Conservation (phyloP, 106 monocot species). For the Platanthera zijinensis region DNA sequence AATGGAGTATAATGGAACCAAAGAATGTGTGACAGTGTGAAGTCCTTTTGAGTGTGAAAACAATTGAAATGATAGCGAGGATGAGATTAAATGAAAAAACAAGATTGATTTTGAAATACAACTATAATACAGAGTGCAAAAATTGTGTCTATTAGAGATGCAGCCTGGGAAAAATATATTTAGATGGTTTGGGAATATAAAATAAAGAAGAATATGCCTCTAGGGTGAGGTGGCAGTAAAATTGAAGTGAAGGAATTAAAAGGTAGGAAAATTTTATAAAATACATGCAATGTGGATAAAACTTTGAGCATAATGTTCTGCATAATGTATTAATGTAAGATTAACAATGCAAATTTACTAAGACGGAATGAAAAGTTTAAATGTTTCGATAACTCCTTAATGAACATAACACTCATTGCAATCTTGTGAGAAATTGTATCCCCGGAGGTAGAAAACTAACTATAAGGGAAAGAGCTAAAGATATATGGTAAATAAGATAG, state of each 20-base stretch:
- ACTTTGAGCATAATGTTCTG: neutral
- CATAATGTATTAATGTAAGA: neutral
- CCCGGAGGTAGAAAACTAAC: neutral
- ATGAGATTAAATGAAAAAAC: neutral
- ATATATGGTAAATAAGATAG: neutral
- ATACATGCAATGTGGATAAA: neutral
- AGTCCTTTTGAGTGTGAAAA: neutral
- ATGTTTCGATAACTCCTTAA: neutral
- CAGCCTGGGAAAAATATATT: neutral
- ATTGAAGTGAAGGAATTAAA: neutral
- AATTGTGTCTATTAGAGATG: neutral
- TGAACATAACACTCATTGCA: neutral
- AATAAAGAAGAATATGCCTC: neutral
- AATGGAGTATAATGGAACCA: neutral
- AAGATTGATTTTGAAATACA: neutral
- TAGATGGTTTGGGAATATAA: neutral
- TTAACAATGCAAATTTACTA: neutral
- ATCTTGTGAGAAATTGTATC: neutral
- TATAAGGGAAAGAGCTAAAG: neutral
- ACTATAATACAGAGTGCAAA: neutral
- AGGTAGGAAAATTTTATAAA: neutral
- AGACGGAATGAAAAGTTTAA: neutral
- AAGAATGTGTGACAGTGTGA: too few species aligned
- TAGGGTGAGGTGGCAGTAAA: neutral
- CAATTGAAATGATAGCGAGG: neutral